These are phyloP conservation scores for Gossypium longicalyx DNA, from an alignment of 345 rosid genomes.

Conservation along the genomic window DNA sequence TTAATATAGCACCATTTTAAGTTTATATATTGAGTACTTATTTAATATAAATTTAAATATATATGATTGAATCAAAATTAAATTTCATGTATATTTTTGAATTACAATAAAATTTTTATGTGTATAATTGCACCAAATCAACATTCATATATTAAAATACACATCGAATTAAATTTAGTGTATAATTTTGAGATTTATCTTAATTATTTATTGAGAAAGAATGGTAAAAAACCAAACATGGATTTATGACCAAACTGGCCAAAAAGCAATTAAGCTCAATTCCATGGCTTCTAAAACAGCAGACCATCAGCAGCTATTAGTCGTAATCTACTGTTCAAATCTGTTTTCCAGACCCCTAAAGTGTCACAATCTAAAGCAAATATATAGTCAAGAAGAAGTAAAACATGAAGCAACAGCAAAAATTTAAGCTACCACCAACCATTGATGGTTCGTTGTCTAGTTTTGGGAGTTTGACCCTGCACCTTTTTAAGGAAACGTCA, in stretches of 20 bases:
- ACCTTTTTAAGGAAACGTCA: neutral
- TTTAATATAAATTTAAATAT: too few species aligned
- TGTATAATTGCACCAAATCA: too few species aligned
- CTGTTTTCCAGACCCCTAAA: neutral
- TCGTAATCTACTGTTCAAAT: neutral
- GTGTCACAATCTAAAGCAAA: neutral
- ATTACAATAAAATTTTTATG: too few species aligned
- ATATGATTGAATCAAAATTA: too few species aligned
- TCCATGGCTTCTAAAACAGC: neutral
- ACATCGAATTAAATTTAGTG: too few species aligned
- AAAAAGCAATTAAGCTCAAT: neutral
- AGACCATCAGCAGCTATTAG: neutral
- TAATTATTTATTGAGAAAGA: too few species aligned
- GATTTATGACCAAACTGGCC: constrained; percentile 8
- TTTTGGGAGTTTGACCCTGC: neutral
- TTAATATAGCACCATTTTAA: too few species aligned
- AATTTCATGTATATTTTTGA: too few species aligned
- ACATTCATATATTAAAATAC: too few species aligned
- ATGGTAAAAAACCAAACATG: neutral
- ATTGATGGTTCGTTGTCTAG: neutral
- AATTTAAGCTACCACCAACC: constrained; percentile 21
- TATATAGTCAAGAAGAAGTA: neutral
- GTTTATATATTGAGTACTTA: too few species aligned
- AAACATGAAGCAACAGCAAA: constrained; percentile 30
- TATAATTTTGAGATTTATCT: too few species aligned